Evolutionary conservation across 2,329 filamentous ascomycete genomes (phyloP).

Genomic region (Rutstroemia sp.): DNA sequence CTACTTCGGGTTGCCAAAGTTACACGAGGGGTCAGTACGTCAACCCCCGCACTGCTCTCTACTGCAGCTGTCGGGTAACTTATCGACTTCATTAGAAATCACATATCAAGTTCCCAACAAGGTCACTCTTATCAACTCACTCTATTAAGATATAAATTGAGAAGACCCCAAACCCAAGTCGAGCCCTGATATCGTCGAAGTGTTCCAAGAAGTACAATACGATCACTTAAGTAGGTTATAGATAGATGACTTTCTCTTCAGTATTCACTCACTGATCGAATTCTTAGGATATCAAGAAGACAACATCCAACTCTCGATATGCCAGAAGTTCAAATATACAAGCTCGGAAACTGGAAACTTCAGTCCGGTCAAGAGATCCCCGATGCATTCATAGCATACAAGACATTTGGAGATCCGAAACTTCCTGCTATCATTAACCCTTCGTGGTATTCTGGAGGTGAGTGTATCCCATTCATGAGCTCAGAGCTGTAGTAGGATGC

Average conservation of each 20-base stretch:
- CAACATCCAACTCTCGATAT: neutral
- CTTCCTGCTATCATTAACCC: constrained; percentile 67
- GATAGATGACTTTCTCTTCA: neutral
- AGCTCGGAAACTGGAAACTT: constrained; percentile 59
- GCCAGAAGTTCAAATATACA: constrained; percentile 37
- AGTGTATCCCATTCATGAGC: constrained; percentile 17
- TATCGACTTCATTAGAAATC: too few species aligned
- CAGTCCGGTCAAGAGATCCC: constrained; percentile 55
- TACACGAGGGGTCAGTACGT: too few species aligned
- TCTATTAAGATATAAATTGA: neutral
- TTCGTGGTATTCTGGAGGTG: constrained; percentile 64
- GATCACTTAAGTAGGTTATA: neutral
- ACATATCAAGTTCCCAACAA: too few species aligned
- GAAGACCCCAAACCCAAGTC: neutral
- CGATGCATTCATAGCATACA: constrained; percentile 66
- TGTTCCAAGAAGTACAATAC: neutral
- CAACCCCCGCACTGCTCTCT: neutral
- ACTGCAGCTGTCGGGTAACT: too few species aligned
- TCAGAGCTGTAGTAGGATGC: neutral
- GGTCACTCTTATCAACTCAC: too few species aligned
- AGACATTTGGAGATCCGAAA: constrained; percentile 59
- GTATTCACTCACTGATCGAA: neutral
- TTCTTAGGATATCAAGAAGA: neutral
- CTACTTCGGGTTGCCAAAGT: neutral
- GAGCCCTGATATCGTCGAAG: neutral